Evolutionary conservation across 2,329 filamentous ascomycete species (phyloP).

Genomic region (Purpureocillium takamizusanense): DNA sequence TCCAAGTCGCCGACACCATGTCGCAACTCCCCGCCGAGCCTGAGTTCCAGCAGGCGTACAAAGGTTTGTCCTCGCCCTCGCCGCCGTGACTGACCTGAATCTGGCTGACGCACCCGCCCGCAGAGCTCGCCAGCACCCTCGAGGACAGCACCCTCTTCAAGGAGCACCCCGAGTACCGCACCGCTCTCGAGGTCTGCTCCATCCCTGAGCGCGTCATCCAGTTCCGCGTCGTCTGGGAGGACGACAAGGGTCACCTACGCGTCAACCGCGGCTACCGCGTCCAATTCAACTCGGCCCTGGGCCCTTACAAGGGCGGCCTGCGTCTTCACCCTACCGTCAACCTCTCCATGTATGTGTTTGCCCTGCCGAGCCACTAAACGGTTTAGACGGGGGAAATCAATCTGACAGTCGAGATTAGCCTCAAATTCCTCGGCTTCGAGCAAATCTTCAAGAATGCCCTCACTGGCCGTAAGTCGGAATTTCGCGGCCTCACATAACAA

Average conservation of each 20-base stretch:
- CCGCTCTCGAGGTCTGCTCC: conserved; percentile 76
- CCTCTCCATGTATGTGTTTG: conserved; percentile 45
- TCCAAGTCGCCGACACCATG: conserved; percentile 42
- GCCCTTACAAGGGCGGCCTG: conserved; percentile 96
- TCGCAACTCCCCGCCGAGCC: conserved; percentile 81
- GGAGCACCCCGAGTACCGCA: conserved; percentile 90
- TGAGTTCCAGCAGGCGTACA: conserved; percentile 98
- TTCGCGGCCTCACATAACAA: background rate
- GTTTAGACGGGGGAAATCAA: background rate
- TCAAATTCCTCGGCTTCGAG: conserved; percentile 98
- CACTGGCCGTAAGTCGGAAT: conserved; percentile 66
- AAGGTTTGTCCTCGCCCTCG: conserved; percentile 48
- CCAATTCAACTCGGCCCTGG: conserved; percentile 96
- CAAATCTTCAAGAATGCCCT: conserved; percentile 99
- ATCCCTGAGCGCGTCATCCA: conserved; percentile 94
- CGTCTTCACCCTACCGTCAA: conserved; percentile 89
- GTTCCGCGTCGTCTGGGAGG: conserved; percentile 95
- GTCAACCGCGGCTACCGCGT: conserved; percentile 95
- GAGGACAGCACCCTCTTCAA: conserved; percentile 89
- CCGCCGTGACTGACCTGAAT: background rate
- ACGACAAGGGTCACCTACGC: conserved; percentile 81
- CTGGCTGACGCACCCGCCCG: conserved; percentile 6
- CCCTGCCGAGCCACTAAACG: no score
- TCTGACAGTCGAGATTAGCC: conserved; percentile 22
- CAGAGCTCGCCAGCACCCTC: conserved; percentile 90